These are phyloP conservation scores for Dictyostelium discoideum DNA, from an alignment of 78 protist species.

Conservation along the genomic window DNA sequence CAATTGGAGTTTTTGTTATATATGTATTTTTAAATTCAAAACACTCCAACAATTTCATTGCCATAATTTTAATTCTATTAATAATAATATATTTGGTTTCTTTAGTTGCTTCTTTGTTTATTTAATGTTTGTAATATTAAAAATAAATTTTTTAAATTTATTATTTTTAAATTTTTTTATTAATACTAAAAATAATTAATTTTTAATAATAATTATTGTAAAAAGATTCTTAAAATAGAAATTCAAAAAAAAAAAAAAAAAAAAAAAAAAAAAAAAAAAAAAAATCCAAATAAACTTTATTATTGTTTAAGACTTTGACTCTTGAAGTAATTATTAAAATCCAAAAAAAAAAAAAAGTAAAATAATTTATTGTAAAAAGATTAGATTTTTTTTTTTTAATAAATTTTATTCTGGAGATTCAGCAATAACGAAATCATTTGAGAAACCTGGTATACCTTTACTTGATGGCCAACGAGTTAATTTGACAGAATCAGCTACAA, in stretches of 20 bases:
- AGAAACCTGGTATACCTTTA: constrained; percentile 57
- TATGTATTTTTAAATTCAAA: background rate
- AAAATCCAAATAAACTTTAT: no score
- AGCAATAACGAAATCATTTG: background rate
- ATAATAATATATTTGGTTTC: background rate
- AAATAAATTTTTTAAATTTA: no score
- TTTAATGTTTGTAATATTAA: background rate
- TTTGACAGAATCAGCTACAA: constrained; percentile 63
- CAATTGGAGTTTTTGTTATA: background rate
- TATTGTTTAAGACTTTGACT: no score
- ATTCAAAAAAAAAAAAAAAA: background rate
- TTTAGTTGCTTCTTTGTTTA: background rate
- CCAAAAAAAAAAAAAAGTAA: no score
- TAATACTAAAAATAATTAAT: no score
- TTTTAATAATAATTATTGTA: no score
- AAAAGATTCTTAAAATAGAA: no score
- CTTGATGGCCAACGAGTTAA: constrained; percentile 53
- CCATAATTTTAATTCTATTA: background rate
- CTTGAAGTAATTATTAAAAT: no score
- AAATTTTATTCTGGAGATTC: background rate
- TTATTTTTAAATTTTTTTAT: no score
- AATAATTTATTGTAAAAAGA: no score
- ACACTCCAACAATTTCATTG: background rate
- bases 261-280: background rate
- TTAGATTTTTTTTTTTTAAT: no score